These are phyloP conservation scores for Aphanoascus verrucosus DNA, from an alignment of 2,329 filamentous ascomycete genomes.

Conservation along the genomic window DNA sequence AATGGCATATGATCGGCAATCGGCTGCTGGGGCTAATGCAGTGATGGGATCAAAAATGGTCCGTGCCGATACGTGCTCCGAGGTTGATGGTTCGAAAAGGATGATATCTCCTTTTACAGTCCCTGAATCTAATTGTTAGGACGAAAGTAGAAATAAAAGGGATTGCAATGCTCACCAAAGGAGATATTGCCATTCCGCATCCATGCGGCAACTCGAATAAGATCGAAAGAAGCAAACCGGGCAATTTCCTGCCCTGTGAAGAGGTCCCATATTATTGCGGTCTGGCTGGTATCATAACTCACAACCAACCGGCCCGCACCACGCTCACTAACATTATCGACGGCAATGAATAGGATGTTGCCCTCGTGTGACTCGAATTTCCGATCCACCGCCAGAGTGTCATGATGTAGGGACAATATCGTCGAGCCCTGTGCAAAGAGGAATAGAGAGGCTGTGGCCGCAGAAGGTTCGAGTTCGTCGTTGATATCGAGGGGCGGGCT, in stretches of 20 bases:
- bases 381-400: constrained; percentile 79
- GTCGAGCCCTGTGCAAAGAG: constrained; percentile 74
- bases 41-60: constrained; percentile 94
- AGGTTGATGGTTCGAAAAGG: constrained; percentile 83
- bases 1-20: constrained; percentile 92
- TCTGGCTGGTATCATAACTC: constrained; percentile 84
- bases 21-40: constrained; percentile 75
- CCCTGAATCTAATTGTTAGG: constrained; percentile 45
- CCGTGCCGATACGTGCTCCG: constrained; percentile 79
- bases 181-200: constrained; percentile 96
- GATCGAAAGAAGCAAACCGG: constrained; percentile 84
- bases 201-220: constrained; percentile 76
- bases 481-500: constrained; percentile 23
- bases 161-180: constrained; percentile 57
- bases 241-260: constrained; percentile 83
- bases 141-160: background rate
- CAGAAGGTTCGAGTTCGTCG: constrained; percentile 67
- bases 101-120: constrained; percentile 90
- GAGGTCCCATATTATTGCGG: constrained; percentile 92
- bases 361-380: constrained; percentile 75
- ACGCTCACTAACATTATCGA: constrained; percentile 82
- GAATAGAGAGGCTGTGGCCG: constrained; percentile 81
- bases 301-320: constrained; percentile 78
- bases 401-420: constrained; percentile 82
- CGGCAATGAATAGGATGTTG: constrained; percentile 70